Conservation (phyloP, 106 monocot genomes). For the Hemerocallis citrina region DNA sequence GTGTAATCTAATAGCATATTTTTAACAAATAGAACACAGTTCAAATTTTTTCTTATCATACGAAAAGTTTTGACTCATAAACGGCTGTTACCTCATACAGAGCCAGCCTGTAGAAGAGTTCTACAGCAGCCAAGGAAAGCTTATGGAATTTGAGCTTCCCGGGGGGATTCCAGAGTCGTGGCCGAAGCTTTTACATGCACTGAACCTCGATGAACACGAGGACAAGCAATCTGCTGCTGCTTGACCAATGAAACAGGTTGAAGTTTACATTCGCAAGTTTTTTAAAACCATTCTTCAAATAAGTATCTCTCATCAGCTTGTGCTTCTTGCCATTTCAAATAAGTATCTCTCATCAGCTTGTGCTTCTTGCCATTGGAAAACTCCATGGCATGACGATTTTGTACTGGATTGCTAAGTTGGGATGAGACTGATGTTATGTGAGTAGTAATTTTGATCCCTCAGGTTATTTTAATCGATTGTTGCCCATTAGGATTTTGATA, state of each 20-base stretch:
- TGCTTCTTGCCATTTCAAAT: no score
- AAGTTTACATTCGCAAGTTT: neutral
- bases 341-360: neutral
- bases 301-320: no score
- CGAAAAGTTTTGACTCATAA: no score
- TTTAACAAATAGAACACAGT: no score
- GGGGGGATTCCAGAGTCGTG: slow-evolving; percentile 47
- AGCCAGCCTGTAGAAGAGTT: slow-evolving; percentile 38
- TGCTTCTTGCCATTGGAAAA: neutral
- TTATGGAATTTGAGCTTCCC: slow-evolving; percentile 41
- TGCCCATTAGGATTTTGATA: no score
- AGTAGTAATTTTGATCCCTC: slow-evolving; percentile 5
- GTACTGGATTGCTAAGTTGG: no score
- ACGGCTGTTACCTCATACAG: no score
- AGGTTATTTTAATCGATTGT: no score
- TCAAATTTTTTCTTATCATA: no score
- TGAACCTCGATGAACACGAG: slow-evolving; percentile 38
- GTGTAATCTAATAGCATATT: no score
- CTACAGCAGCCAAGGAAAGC: slow-evolving; percentile 30
- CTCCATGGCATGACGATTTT: no score
- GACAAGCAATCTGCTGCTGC: slow-evolving; percentile 31
- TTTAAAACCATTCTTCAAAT: slow-evolving; percentile 23
- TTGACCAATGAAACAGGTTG: slow-evolving; percentile 12
- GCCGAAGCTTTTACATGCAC: slow-evolving; percentile 37
- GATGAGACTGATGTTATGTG: neutral